Evolutionary conservation across 371 early-diverging fungal species (phyloP), one percentile per base, ranked within the genome.

Genomic region (Mucor circinelloides): DNA sequence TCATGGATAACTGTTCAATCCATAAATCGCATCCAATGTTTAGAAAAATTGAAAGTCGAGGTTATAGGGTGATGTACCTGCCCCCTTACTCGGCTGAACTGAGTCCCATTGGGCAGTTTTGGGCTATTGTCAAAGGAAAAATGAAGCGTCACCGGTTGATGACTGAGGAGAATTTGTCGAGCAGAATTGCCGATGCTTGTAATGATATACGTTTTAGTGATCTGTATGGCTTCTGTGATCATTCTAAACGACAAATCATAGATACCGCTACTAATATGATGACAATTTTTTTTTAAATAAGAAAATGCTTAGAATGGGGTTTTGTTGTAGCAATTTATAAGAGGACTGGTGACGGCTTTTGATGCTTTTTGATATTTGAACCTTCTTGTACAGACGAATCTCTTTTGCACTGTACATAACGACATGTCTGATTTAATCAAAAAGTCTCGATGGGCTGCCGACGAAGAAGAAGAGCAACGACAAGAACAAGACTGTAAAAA

Each of bases 391-490:
- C 36, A 36, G 13, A 15, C 36, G 13, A 36, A 36, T 36, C 13
- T 36, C 36, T 36, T 36, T 36, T 36, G 44, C 44, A 44, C 17
- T 19, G 19, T 19, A 19, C 8, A 44, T 19, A 15, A 44, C n/a
- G 6, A 19, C 13, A 67, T 67, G 67, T 60, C 67, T 42, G 67
- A 67, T 19, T 6, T 40, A 9, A 67, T 60, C 23, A 76, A 77
- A 66, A 77, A 72, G 58, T 78, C 81, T 23, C 64, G 71, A 42
- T 80, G 81, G 81, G 74, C 70, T 61, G 64, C 72, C 2, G 81
- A 80, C 31, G 78, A 76, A 17, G 71, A 44, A 36, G 63, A 67
- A 52, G 31, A 48, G 28, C 2, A 5, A 1, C 2, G 13, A 13
- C 36, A 36, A 50, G 63, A 57, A 12, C 58, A 36, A 50, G 63